These are phyloP conservation scores for Viridothelium virens DNA, from an alignment of 495 filamentous ascomycete genomes.

Conservation along the genomic window DNA sequence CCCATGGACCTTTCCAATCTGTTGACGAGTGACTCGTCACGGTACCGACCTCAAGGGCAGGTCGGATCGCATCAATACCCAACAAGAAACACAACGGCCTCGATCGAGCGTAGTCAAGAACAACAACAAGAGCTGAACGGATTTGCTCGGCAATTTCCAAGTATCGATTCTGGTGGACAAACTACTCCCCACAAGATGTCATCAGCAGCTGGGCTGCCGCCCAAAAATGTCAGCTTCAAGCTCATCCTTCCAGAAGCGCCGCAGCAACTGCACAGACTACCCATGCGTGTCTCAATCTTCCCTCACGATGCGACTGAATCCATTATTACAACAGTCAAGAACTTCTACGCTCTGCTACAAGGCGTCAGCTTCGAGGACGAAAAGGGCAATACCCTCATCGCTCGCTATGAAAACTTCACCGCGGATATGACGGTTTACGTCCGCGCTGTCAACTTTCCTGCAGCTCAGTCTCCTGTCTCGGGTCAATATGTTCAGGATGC, in stretches of 20 bases:
- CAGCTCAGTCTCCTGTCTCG: slow-evolving; percentile 12
- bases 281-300: slow-evolving; percentile 84
- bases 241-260: slow-evolving; percentile 67
- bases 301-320: slow-evolving; percentile 92
- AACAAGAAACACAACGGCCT: slow-evolving; percentile 22
- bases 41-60: slow-evolving; percentile 9
- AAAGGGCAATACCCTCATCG: slow-evolving; percentile 78
- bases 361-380: slow-evolving; percentile 89
- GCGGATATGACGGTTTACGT: slow-evolving; percentile 88
- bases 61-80: slow-evolving; percentile 35
- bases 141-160: neutral
- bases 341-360: slow-evolving; percentile 90
- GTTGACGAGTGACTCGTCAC: slow-evolving; percentile 33
- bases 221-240: slow-evolving; percentile 81
- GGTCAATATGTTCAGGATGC: slow-evolving; percentile 23
- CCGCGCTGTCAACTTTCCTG: slow-evolving; percentile 60
- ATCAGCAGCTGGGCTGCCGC: slow-evolving; percentile 42
- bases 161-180: neutral
- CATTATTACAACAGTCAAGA: slow-evolving; percentile 93
- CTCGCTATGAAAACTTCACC: slow-evolving; percentile 85
- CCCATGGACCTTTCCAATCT: slow-evolving; percentile 42
- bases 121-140: neutral
- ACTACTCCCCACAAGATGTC: slow-evolving; percentile 39
- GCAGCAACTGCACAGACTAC: slow-evolving; percentile 68
- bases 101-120: neutral